A percentile compares a stretch with the other conserved stretches of the same genome.
These are phyloP conservation scores for Schizosaccharomyces octosporus DNA, from an alignment of 805 yeast species.

Conservation along the genomic window DNA sequence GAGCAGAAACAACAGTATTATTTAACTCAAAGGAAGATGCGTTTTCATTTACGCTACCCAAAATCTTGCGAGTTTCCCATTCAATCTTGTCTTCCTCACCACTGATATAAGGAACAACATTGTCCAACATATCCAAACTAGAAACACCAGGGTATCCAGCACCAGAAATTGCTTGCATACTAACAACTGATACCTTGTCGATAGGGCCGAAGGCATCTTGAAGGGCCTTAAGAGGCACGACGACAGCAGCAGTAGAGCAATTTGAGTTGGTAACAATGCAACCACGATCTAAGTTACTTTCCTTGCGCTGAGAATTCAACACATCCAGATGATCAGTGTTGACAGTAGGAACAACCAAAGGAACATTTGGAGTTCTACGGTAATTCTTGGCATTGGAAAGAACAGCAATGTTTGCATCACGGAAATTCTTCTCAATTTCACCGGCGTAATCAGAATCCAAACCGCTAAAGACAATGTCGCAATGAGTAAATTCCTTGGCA, in stretches of 20 bases:
- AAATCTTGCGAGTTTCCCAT: conserved; percentile 90
- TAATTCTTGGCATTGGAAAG: conserved; percentile 92
- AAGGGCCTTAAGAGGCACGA: conserved; percentile 88
- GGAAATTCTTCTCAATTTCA: conserved; percentile 64
- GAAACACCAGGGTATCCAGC: conserved; percentile 97
- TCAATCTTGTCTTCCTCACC: conserved; percentile 98
- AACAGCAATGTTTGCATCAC: conserved; percentile 55
- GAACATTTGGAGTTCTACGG: conserved; percentile 68
- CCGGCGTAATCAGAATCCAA: conserved; percentile 87
- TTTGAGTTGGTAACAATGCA: conserved; percentile 85
- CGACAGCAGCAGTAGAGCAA: conserved; percentile 95
- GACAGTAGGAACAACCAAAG: conserved; percentile 82
- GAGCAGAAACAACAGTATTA: conserved; percentile 71
- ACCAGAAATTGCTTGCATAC: conserved; percentile 92
- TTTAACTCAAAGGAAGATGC: conserved; percentile 35
- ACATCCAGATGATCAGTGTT: conserved; percentile 74
- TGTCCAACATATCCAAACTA: conserved; percentile 82
- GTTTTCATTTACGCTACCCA: conserved; percentile 34
- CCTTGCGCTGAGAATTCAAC: conserved; percentile 18
- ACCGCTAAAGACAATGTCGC: conserved; percentile 89
- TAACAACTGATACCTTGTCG: conserved; percentile 63
- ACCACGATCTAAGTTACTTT: conserved; percentile 21
- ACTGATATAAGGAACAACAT: conserved; percentile 76
- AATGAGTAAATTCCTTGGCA: conserved; percentile 50
- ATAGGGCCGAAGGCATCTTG: conserved; percentile 78